Evolutionary conservation across 2,329 filamentous ascomycete genomes (phyloP).

Genomic region (Aspergillus aculeatus): DNA sequence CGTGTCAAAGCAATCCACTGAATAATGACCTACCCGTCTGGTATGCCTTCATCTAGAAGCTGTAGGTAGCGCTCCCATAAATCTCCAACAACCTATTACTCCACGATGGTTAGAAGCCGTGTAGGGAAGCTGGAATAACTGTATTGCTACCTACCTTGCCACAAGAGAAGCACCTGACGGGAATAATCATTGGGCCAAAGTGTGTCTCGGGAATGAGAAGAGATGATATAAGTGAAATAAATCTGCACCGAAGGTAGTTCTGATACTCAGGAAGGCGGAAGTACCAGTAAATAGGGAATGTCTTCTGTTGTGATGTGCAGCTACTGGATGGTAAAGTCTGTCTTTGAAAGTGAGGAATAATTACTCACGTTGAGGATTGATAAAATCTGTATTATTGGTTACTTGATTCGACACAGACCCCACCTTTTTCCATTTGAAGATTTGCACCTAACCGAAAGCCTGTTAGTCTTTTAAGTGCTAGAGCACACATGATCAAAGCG

Average conservation of each 20-base stretch:
- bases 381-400: background rate
- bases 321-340: background rate
- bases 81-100: slow-evolving; percentile 80
- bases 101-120: slow-evolving; percentile 12
- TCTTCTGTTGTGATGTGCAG: background rate
- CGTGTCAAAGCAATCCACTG: background rate
- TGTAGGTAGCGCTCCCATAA: slow-evolving; percentile 95
- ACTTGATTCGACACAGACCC: background rate
- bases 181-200: slow-evolving; percentile 77
- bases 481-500: background rate
- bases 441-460: background rate
- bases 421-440: background rate
- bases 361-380: background rate
- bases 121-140: background rate
- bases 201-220: background rate
- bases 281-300: no score
- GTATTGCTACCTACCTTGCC: slow-evolving; percentile 70
- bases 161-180: slow-evolving; percentile 97
- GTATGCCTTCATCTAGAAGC: slow-evolving; percentile 74
- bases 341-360: background rate
- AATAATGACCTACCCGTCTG: slow-evolving; percentile 64
- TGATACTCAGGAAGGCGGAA: background rate
- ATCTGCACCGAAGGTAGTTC: background rate
- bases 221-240: background rate
- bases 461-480: background rate